Conservation (phyloP, 106 monocot species). For the Alisma plantagoaquatica region DNA sequence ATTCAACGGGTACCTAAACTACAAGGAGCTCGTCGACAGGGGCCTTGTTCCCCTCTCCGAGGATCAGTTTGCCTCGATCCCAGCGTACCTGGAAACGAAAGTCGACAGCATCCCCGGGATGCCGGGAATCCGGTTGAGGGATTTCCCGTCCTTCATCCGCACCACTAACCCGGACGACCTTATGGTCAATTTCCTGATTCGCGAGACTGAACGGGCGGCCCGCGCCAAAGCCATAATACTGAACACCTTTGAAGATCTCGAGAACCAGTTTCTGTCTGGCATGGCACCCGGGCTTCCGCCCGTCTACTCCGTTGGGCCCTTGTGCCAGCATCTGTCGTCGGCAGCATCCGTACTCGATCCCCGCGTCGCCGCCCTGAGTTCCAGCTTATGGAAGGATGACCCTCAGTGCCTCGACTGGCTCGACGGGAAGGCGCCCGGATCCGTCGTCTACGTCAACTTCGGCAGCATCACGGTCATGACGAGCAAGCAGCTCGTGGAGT, state of each 20-base stretch:
- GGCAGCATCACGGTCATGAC: conserved; percentile 14
- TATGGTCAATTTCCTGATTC: conserved; percentile 13
- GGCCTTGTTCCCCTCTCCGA: neutral
- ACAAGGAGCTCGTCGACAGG: no score
- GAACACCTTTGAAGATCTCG: no score
- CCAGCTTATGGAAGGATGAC: conserved; percentile 4
- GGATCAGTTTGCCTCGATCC: no score
- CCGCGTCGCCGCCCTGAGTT: neutral
- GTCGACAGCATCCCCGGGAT: conserved; percentile 3
- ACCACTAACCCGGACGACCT: conserved; percentile 15
- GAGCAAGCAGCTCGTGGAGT: conserved; percentile 7
- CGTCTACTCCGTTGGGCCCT: neutral
- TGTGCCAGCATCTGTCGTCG: neutral
- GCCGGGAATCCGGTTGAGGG: neutral
- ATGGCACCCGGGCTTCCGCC: neutral
- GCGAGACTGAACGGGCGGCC: neutral
- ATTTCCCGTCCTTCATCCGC: conserved; percentile 3
- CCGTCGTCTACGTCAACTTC: conserved; percentile 14
- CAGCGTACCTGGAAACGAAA: neutral
- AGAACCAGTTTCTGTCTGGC: neutral
- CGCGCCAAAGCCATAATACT: conserved; percentile 27
- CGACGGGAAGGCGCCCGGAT: neutral
- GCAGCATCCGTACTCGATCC: neutral
- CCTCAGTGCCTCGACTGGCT: conserved; percentile 5
- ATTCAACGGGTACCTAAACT: conserved; percentile 8